Conservation (phyloP, 768 basidiomycete genomes). For the Lactarius sp. region DNA sequence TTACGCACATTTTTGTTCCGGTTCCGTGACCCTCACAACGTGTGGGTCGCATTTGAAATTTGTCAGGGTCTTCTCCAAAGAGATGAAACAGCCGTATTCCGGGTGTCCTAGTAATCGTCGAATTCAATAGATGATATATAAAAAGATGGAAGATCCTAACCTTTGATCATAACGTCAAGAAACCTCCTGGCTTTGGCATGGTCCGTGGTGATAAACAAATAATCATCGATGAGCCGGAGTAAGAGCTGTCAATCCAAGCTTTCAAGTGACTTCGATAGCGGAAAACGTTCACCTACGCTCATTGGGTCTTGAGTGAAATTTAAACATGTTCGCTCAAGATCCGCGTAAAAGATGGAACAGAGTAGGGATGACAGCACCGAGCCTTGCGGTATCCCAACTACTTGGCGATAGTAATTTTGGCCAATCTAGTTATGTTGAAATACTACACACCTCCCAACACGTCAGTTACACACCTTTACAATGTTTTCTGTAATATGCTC, state of each 20-base stretch:
- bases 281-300: conserved; percentile 48
- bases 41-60: conserved; percentile 70
- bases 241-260: conserved; percentile 50
- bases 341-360: conserved; percentile 93
- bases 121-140: not conserved
- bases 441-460: not conserved
- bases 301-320: conserved; percentile 50
- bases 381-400: conserved; percentile 95
- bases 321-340: conserved; percentile 64
- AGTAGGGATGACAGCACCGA: conserved; percentile 92
- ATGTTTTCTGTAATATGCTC: conserved; percentile 92
- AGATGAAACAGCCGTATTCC: conserved; percentile 91
- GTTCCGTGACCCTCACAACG: conserved; percentile 49
- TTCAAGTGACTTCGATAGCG: not conserved
- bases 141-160: conserved; percentile 34
- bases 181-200: conserved; percentile 58
- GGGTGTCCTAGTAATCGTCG: conserved; percentile 59
- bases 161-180: conserved; percentile 69
- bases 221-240: conserved; percentile 90
- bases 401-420: conserved; percentile 74
- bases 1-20: conserved; percentile 37
- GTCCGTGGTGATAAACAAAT: conserved; percentile 78
- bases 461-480: conserved; percentile 57
- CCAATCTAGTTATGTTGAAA: conserved; percentile 55
- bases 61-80: conserved; percentile 80